Conservation (phyloP, 2,329 filamentous ascomycete species). For the Karstenula rhodostoma region DNA sequence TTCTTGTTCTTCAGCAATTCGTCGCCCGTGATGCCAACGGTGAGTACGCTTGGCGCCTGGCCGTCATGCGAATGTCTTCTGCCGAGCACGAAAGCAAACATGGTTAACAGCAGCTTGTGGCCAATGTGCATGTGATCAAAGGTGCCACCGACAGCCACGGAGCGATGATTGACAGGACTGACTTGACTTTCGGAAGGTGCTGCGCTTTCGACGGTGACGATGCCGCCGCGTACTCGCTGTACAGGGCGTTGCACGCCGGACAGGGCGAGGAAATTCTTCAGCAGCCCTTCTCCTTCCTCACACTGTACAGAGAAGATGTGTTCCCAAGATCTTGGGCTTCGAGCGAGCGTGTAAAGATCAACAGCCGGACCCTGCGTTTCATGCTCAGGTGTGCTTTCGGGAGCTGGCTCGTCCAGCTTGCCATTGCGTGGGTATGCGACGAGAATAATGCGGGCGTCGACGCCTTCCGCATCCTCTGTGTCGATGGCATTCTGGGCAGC, state of each 20-base stretch:
- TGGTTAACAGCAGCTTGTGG: conserved; percentile 95
- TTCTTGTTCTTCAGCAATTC: conserved; percentile 89
- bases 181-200: conserved; percentile 8
- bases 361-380: conserved; percentile 59
- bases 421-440: conserved; percentile 65
- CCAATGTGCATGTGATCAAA: conserved; percentile 96
- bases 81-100: conserved; percentile 75
- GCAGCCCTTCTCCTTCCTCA: conserved; percentile 68
- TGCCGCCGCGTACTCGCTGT: conserved; percentile 46
- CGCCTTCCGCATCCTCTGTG: conserved; percentile 71
- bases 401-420: conserved; percentile 29
- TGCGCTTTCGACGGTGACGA: conserved; percentile 35
- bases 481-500: conserved; percentile 71
- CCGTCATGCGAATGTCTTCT: conserved; percentile 25
- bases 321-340: conserved; percentile 66
- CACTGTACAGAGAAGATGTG: conserved; percentile 71
- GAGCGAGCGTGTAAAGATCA: conserved; percentile 57
- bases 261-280: conserved; percentile 55
- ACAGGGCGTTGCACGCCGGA: conserved; percentile 37
- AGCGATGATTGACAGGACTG: conserved; percentile 56
- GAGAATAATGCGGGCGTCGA: conserved; percentile 79
- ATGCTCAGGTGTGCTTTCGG: conserved; percentile 37
- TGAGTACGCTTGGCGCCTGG: conserved; percentile 62
- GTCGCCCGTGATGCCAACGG: conserved; percentile 89
- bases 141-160: conserved; percentile 86